Percentiles rank a stretch among this genome's conserved stretches.
Conservation (phyloP, 139 green algal species). For the Astrephomene gubernaculifera region DNA sequence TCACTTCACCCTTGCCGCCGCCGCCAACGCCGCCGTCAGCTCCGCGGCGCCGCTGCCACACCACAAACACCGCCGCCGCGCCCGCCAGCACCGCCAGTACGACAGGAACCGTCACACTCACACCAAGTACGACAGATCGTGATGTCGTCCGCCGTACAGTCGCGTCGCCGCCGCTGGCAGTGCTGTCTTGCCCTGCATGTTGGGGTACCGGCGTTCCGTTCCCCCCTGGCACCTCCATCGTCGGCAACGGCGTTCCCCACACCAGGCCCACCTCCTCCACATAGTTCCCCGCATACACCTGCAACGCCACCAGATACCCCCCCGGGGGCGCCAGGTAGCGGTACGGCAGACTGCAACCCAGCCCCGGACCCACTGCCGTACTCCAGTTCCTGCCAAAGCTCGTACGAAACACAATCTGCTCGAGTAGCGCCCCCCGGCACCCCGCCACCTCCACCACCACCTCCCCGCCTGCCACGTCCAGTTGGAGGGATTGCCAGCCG, state of each 20-base stretch:
- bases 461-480: slow-evolving; percentile 2
- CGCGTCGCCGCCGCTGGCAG: no score
- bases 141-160: no score
- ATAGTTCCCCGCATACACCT: slow-evolving; percentile 19
- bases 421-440: slow-evolving; percentile 2
- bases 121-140: no score
- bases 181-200: no score
- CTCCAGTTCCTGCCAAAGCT: background rate
- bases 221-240: no score
- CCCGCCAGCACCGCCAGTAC: no score
- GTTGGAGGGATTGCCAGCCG: slow-evolving; percentile 6
- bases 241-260: slow-evolving; percentile 36
- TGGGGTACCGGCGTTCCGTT: no score
- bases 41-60: no score
- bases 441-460: slow-evolving; percentile 6
- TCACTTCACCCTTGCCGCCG: no score
- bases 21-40: no score
- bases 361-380: background rate
- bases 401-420: slow-evolving; percentile 19
- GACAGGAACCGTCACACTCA: no score
- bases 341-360: slow-evolving; percentile 21
- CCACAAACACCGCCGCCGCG: no score
- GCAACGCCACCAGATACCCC: slow-evolving; percentile 29
- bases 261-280: slow-evolving; percentile 22
- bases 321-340: background rate